A percentile compares a stretch with the other conserved stretches of the same genome.
Conservation (phyloP, 345 rosid genomes). For the Turritis glabra region DNA sequence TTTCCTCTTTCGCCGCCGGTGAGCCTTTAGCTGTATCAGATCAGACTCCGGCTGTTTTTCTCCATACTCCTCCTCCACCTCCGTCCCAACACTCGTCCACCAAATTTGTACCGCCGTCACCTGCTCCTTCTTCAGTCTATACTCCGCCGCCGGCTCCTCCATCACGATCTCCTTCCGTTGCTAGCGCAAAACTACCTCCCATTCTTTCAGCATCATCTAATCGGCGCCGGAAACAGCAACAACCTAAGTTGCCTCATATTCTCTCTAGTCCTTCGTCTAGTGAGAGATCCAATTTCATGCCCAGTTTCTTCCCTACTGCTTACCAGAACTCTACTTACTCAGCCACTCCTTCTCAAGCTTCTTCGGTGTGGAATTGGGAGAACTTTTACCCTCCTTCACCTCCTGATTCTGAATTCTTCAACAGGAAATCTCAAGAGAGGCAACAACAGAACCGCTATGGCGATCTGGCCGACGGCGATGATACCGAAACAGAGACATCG, state of each 20-base stretch:
- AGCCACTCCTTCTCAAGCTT: constrained; percentile 78
- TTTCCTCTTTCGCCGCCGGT: constrained; percentile 73
- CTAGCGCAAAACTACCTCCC: constrained; percentile 59
- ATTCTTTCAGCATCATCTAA: constrained; percentile 45
- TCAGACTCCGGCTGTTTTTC: constrained; percentile 81
- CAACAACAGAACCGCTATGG: constrained; percentile 35
- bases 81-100: neutral
- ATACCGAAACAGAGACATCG: constrained; percentile 59
- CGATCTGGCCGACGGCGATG: constrained; percentile 30
- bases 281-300: constrained; percentile 52
- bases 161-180: constrained; percentile 51
- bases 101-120: constrained; percentile 27
- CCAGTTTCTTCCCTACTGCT: constrained; percentile 64
- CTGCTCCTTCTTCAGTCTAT: constrained; percentile 47
- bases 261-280: constrained; percentile 76
- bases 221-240: constrained; percentile 41
- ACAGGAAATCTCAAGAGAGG: constrained; percentile 45
- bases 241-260: constrained; percentile 78
- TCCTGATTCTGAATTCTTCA: constrained; percentile 84
- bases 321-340: constrained; percentile 73
- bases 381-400: constrained; percentile 95
- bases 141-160: constrained; percentile 47
- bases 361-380: constrained; percentile 99
- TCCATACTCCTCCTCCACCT: constrained; percentile 48
- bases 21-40: constrained; percentile 79